Evolutionary conservation across 345 rosid genomes (phyloP), one percentile per base, ranked within the genome.

Genomic region (Populus tremula): DNA sequence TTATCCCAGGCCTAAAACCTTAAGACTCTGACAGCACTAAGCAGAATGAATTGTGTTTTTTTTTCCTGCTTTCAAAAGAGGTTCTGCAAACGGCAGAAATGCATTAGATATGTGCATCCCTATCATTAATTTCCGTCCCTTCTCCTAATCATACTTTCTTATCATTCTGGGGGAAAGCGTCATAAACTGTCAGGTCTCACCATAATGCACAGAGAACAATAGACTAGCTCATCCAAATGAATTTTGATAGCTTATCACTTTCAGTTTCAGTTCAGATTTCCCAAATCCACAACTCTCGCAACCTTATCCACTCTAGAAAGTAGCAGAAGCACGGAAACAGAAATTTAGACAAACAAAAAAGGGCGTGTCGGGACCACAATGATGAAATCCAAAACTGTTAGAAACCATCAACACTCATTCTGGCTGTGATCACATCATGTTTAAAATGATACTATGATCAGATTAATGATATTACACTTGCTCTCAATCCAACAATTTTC

Each of bases 1-100:
- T 16, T 23, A 35, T 9, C n/a, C 39, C 20, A 67, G 12, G 41
- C 41, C 39, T 67, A 20, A 67, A 35, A 36, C 70, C n/a, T 31
- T 67, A n/a, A 36, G 70, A 74, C 36, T 66, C 36, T 67, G n/a
- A 43, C 72, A 49, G 49, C 59, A 66, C n/a, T 76, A 72, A 80
- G 79, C 41, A 8, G 33, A 80, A 21, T 59, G 49, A 1, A 71
- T 64, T 64, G 41, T 39, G 33, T 35, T 53, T 38, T 72, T 31
- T 72, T 31, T 75, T 43, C 69, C 76, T 54, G 56, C 11, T 23
- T n/a, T 39, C 3, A 20, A 66, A 68, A 20, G 25, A 25, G 41
- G 23, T 47, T 31, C 38, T 66, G 20, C n/a, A 11, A 27, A 63
- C 63, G 66, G 62, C 5, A 64, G 38, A 65, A n/a, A 14, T 47